Conservation (phyloP, 495 filamentous ascomycete genomes). For the Penicillium pulvis region DNA sequence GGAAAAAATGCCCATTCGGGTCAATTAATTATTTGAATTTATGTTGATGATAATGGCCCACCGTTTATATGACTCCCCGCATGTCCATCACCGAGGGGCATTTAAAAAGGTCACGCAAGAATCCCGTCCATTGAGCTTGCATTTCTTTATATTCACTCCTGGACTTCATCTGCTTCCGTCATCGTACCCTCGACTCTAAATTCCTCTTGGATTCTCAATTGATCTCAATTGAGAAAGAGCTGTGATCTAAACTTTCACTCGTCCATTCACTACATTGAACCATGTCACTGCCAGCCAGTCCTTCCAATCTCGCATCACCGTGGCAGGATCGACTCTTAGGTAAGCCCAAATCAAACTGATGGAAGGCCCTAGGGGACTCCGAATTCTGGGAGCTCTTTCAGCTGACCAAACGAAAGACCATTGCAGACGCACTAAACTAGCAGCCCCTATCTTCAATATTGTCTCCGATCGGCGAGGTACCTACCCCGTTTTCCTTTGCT, state of each 20-base stretch:
- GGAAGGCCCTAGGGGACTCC: no score
- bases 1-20: neutral
- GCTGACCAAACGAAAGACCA: constrained; percentile 49
- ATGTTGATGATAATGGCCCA: constrained; percentile 34
- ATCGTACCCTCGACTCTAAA: constrained; percentile 9
- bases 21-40: constrained; percentile 4
- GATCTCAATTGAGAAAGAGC: neutral
- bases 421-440: constrained; percentile 57
- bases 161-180: neutral
- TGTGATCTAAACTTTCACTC: neutral
- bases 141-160: constrained; percentile 11
- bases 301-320: constrained; percentile 23
- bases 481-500: constrained; percentile 22
- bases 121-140: constrained; percentile 26
- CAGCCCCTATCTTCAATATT: constrained; percentile 65
- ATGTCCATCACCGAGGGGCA: constrained; percentile 32
- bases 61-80: constrained; percentile 49
- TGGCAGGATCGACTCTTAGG: constrained; percentile 59
- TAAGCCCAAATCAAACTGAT: constrained; percentile 32
- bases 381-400: neutral
- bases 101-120: constrained; percentile 28
- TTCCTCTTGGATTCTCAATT: neutral
- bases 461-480: constrained; percentile 80
- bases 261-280: constrained; percentile 11
- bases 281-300: constrained; percentile 35